phyloP scores from a whole-genome alignment of 371 early-diverging fungal species.

The Apophysomyces variabilis region DNA sequence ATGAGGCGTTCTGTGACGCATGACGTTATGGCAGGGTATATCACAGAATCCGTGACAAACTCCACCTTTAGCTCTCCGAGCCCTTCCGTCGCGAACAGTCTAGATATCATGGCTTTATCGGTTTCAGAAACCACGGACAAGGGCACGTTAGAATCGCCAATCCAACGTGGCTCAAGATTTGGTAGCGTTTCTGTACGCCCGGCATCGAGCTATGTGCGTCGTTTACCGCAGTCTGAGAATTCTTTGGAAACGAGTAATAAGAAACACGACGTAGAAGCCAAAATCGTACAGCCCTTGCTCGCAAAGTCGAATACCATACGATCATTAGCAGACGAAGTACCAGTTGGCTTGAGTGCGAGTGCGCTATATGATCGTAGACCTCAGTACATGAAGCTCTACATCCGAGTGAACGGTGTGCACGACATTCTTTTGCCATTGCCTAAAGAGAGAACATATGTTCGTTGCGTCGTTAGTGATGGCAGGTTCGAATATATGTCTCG shows the following conservation, averaged over 20 bases:
- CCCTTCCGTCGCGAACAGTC: background rate
- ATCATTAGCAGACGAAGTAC: background rate
- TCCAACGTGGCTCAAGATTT: conserved; percentile 4
- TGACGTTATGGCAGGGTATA: background rate
- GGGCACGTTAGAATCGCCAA: background rate
- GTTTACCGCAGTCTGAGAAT: conserved; percentile 15
- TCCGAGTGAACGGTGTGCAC: conserved; percentile 40
- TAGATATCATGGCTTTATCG: background rate
- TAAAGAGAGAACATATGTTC: conserved; percentile 46
- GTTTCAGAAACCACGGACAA: background rate
- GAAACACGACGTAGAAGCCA: background rate
- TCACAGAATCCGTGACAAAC: background rate
- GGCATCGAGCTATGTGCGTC: conserved; percentile 22
- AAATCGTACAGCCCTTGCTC: conserved; percentile 6
- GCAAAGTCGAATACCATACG: conserved; percentile 2
- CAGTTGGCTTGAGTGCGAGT: background rate
- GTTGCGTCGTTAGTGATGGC: conserved; percentile 53
- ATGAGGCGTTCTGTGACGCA: conserved; percentile 4
- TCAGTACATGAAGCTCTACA: conserved; percentile 41
- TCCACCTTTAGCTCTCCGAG: conserved; percentile 4
- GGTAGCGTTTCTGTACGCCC: conserved; percentile 29
- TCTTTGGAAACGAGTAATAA: background rate
- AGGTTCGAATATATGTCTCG: conserved; percentile 55
- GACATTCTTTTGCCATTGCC: conserved; percentile 49
- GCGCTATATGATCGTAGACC: conserved; percentile 5